These are phyloP conservation scores for Fusarium nematophilum DNA, from an alignment of 2,329 filamentous ascomycete species.

Conservation along the genomic window DNA sequence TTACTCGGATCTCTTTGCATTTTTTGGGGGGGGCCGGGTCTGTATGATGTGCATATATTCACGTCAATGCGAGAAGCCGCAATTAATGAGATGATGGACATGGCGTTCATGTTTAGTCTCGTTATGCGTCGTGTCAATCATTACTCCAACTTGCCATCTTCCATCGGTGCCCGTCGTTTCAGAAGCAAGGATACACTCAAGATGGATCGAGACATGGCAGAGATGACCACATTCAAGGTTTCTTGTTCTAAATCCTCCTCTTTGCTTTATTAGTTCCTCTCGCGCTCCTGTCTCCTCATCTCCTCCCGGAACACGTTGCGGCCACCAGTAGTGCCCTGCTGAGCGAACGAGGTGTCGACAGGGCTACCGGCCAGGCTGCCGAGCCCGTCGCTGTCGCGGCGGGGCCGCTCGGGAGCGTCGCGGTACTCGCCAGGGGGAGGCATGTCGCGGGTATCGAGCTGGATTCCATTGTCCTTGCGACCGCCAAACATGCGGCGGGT, in stretches of 20 bases:
- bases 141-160: constrained; percentile 31
- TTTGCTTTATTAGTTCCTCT: constrained; percentile 45
- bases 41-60: constrained; percentile 4
- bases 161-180: constrained; percentile 19
- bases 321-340: constrained; percentile 49
- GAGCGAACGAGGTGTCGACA: constrained; percentile 55
- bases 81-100: constrained; percentile 24
- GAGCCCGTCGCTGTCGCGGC: constrained; percentile 60
- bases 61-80: background rate
- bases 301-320: constrained; percentile 63
- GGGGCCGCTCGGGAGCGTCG: constrained; percentile 47
- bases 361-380: constrained; percentile 62
- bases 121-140: constrained; percentile 38
- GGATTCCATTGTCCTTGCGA: constrained; percentile 55
- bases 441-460: constrained; percentile 53
- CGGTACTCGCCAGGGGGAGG: constrained; percentile 47
- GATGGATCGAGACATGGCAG: background rate
- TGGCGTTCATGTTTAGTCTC: constrained; percentile 41
- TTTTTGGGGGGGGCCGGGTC: constrained; percentile 2
- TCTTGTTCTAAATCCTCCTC: background rate
- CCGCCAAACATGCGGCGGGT: constrained; percentile 51
- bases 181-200: constrained; percentile 24
- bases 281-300: constrained; percentile 58
- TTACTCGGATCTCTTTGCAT: constrained; percentile 12
- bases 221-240: background rate